Evolutionary conservation across 2,329 filamentous ascomycete species (phyloP), one percentile per base, ranked within the genome.

Genomic region (Trichoderma polysporum): DNA sequence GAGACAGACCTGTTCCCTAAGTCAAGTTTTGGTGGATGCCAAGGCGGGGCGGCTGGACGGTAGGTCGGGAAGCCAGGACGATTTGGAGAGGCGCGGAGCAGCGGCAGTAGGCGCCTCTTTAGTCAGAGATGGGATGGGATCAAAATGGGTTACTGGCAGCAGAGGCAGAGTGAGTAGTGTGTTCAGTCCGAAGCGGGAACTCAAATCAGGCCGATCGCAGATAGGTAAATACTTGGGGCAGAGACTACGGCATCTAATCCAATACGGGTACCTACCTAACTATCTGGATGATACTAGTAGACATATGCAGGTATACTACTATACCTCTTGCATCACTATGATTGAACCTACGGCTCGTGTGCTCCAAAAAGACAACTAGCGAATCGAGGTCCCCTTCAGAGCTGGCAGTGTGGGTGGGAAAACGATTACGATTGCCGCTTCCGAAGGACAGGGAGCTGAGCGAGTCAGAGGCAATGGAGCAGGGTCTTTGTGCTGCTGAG

Each of bases 21-120:
- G n/a, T n/a, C n/a, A n/a, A n/a, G n/a, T 50, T n/a, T 4, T 15
- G 57, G 57, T 60, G 57, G 47, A 63, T 47, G 49, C 58, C 41
- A 39, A 22, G 59, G 59, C 47, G 49, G 59, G 59, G 47, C 49
- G 59, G 59, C 59, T 63, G 47, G 47, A 63, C 59, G 59, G 47
- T 39, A 54, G 27, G 49, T 39, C 60, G 49, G n/a, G 58, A 60
- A 60, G 54, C 54, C 29, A 60, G 29, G 9, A 57, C 33, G 33
- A 27, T 39, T 13, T 10, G 4, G 25, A 37, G 7, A 41, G 39
- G n/a, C 39, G 39, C 19, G 39, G 39, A 45, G 39, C 39, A 19
- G 39, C 8, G 41, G 41, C 41, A 45, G 41, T 19, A 19, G n/a
- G 17, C 19, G 41, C 12, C 41, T 45, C 41, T 45, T 45, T n/a